phyloP scores from a whole-genome alignment of 352 stramenopile species.

The Globisporangium heterothallicum region DNA sequence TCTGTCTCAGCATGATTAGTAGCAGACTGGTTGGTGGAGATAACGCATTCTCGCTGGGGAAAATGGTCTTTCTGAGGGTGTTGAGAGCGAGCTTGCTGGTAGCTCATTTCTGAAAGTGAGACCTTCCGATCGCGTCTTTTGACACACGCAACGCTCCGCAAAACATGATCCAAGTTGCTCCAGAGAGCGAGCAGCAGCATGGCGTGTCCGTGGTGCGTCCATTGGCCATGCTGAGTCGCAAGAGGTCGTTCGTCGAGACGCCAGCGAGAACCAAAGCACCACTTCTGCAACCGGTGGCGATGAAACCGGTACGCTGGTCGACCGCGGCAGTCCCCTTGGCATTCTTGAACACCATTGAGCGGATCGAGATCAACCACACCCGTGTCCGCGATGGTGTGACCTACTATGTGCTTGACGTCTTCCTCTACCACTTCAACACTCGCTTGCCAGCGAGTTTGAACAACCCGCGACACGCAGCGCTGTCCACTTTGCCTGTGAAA shows the following conservation, averaged over 20 bases:
- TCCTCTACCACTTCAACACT: slow-evolving; percentile 7
- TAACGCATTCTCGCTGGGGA: too few relatives aligned
- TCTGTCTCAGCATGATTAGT: too few relatives aligned
- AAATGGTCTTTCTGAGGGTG: too few relatives aligned
- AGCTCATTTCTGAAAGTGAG: slow-evolving; percentile 1
- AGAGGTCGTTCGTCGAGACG: slow-evolving; percentile 6
- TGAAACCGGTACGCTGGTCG: slow-evolving; percentile 3
- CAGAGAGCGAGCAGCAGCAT: too few relatives aligned
- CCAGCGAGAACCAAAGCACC: neutral
- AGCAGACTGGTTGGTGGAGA: too few relatives aligned
- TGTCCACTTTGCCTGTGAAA: neutral
- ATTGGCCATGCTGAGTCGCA: slow-evolving; percentile 3
- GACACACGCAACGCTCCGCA: too few relatives aligned
- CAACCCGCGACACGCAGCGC: neutral
- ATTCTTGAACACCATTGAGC: slow-evolving; percentile 6
- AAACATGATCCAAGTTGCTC: too few relatives aligned
- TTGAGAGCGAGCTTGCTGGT: too few relatives aligned
- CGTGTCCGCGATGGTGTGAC: slow-evolving; percentile 7
- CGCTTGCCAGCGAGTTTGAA: slow-evolving; percentile 1
- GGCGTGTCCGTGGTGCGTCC: too few relatives aligned
- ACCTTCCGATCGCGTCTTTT: slow-evolving; percentile 1
- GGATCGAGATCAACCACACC: slow-evolving; percentile 11
- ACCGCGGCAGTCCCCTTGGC: neutral
- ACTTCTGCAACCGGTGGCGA: neutral
- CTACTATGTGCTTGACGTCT: slow-evolving; percentile 12